A percentile compares a stretch with the other conserved stretches of the same genome.
Evolutionary conservation across 78 protist species (phyloP).

Genomic region (Dictyostelium capitatum): DNA sequence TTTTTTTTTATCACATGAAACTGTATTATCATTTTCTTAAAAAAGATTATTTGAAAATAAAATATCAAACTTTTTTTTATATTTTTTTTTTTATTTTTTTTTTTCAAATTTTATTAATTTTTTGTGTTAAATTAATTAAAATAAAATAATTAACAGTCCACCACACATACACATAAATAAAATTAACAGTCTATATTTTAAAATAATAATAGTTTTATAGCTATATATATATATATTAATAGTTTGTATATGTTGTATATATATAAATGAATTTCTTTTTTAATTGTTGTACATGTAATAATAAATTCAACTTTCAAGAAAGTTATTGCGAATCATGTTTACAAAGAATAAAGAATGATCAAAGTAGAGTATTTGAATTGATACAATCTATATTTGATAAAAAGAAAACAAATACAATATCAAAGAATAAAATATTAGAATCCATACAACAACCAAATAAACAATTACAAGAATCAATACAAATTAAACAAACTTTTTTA

Average conservation of each 20-base stretch:
- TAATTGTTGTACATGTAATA: conserved; percentile 54
- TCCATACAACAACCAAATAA: neutral
- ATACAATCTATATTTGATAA: conserved; percentile 21
- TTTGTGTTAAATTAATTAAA: too few species aligned
- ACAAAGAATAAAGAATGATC: conserved; percentile 20
- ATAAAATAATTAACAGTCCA: too few species aligned
- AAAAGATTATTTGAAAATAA: too few species aligned
- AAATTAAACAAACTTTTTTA: neutral
- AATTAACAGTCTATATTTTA: too few species aligned
- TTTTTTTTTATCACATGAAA: too few species aligned
- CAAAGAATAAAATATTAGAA: neutral
- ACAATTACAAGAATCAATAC: conserved; percentile 1
- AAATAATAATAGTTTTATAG: too few species aligned
- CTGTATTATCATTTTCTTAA: too few species aligned
- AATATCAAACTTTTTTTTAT: too few species aligned
- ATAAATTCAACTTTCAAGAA: conserved; percentile 47
- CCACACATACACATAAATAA: too few species aligned
- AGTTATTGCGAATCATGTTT: conserved; percentile 55
- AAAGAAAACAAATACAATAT: neutral
- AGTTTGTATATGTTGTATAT: neutral
- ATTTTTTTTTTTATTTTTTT: too few species aligned
- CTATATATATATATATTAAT: too few species aligned
- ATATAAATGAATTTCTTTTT: conserved; percentile 43
- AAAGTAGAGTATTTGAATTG: conserved; percentile 33
- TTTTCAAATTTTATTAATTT: too few species aligned